A percentile compares a stretch with the other conserved stretches of the same genome.
Evolutionary conservation across 2,329 filamentous ascomycete genomes (phyloP).

Genomic region (Pseudogymnoascus sp.): DNA sequence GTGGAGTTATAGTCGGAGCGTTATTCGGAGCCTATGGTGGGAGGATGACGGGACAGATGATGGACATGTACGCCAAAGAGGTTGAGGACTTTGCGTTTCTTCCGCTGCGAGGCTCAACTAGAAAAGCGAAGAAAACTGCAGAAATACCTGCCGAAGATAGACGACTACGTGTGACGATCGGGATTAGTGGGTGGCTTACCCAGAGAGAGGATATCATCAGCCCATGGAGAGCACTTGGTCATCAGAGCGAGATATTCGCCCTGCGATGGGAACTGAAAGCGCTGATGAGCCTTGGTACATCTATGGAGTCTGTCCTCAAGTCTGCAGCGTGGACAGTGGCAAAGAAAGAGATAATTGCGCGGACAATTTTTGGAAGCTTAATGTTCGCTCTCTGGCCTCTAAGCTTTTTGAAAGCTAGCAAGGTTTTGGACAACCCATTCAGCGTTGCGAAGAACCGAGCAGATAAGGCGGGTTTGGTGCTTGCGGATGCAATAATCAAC

Average conservation of each 20-base stretch:
- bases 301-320: constrained; percentile 68
- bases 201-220: constrained; percentile 62
- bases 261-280: constrained; percentile 76
- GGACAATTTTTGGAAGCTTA: constrained; percentile 55
- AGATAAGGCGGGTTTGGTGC: constrained; percentile 69
- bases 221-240: constrained; percentile 70
- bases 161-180: constrained; percentile 72
- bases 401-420: constrained; percentile 55
- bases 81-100: constrained; percentile 85
- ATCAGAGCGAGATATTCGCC: constrained; percentile 68
- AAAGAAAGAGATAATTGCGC: constrained; percentile 54
- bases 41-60: constrained; percentile 73
- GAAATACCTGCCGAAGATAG: constrained; percentile 48
- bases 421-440: constrained; percentile 73
- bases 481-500: constrained; percentile 76
- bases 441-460: constrained; percentile 66
- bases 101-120: constrained; percentile 51
- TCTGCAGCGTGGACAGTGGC: constrained; percentile 74
- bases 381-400: constrained; percentile 64
- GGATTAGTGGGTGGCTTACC: constrained; percentile 72
- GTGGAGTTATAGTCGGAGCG: constrained; percentile 68
- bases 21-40: constrained; percentile 89
- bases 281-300: constrained; percentile 66
- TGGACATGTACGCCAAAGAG: constrained; percentile 79
- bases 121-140: constrained; percentile 32